These are phyloP conservation scores for Candida bentonensis DNA, from an alignment of 805 yeast genomes.

Conservation along the genomic window DNA sequence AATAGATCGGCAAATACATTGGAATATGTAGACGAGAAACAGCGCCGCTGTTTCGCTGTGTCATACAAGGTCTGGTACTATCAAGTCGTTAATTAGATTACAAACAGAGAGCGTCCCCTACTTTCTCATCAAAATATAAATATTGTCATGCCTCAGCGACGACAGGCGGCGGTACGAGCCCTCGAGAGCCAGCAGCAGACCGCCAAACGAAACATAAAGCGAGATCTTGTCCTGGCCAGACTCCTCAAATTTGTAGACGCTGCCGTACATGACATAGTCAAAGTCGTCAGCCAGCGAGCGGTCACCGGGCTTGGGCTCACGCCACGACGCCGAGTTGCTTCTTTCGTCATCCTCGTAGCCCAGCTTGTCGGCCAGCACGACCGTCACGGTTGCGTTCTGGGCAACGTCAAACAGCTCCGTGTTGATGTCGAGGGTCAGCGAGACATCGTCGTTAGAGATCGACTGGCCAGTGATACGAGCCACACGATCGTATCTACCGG, in stretches of 20 bases:
- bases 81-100: too few relatives aligned
- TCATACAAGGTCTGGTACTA: too few relatives aligned
- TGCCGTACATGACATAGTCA: constrained; percentile 97
- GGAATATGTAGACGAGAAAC: too few relatives aligned
- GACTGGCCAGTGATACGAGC: constrained; percentile 80
- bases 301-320: constrained; percentile 74
- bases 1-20: too few relatives aligned
- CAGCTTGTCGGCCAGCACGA: constrained; percentile 72
- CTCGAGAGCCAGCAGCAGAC: constrained; percentile 82
- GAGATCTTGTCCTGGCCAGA: constrained; percentile 47
- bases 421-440: constrained; percentile 78
- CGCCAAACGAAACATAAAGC: constrained; percentile 92
- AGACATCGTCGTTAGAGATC: constrained; percentile 65
- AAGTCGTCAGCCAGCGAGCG: constrained; percentile 87
- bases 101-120: too few relatives aligned
- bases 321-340: constrained; percentile 49
- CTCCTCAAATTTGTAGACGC: constrained; percentile 94
- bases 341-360: constrained; percentile 34
- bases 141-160: constrained; percentile 82
- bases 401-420: constrained; percentile 82
- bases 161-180: constrained; percentile 88
- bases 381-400: constrained; percentile 62
- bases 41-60: too few relatives aligned
- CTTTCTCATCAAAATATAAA: constrained; percentile 79
- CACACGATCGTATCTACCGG: constrained; percentile 85